Percentiles rank a stretch among this genome's conserved stretches.
phyloP scores from a whole-genome alignment of 768 basidiomycete genomes.

The Omphalotus guepiniiformis region DNA sequence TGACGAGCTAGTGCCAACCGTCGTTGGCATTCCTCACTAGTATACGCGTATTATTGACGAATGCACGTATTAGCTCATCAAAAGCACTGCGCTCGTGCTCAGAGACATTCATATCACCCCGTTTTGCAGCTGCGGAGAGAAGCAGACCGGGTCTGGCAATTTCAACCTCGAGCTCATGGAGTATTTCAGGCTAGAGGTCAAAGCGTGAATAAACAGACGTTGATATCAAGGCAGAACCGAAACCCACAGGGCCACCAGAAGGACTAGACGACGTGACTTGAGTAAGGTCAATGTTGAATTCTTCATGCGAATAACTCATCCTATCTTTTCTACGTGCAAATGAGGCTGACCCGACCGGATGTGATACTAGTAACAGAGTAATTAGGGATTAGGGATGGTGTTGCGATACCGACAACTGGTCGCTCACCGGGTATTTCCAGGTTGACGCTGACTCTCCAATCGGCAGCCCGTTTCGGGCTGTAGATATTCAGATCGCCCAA shows the following conservation, averaged over 20 bases:
- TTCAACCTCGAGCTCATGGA: constrained; percentile 92
- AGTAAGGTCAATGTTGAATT: constrained; percentile 90
- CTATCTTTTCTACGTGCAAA: constrained; percentile 80
- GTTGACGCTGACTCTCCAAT: constrained; percentile 93
- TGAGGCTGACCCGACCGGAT: constrained; percentile 59
- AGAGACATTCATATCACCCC: constrained; percentile 52
- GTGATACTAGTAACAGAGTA: constrained; percentile 41
- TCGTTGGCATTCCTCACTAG: constrained; percentile 71
- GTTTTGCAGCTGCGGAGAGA: constrained; percentile 64
- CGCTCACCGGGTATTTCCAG: constrained; percentile 80
- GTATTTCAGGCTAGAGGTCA: constrained; percentile 44
- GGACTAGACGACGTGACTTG: constrained; percentile 67
- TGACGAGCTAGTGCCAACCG: constrained; percentile 37
- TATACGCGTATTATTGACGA: constrained; percentile 92
- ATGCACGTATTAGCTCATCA: constrained; percentile 87
- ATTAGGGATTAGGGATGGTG: neutral
- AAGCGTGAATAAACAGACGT: neutral
- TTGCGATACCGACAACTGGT: neutral
- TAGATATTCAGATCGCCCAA: constrained; percentile 86
- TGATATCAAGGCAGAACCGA: neutral
- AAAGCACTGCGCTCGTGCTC: constrained; percentile 73
- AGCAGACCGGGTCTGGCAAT: constrained; percentile 68
- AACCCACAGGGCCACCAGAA: constrained; percentile 43
- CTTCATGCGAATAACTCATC: constrained; percentile 90
- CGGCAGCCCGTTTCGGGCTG: constrained; percentile 75